Base-by-base conservation (phyloP, 768 basidiomycete species). In the Pulveroboletus frians region DNA sequence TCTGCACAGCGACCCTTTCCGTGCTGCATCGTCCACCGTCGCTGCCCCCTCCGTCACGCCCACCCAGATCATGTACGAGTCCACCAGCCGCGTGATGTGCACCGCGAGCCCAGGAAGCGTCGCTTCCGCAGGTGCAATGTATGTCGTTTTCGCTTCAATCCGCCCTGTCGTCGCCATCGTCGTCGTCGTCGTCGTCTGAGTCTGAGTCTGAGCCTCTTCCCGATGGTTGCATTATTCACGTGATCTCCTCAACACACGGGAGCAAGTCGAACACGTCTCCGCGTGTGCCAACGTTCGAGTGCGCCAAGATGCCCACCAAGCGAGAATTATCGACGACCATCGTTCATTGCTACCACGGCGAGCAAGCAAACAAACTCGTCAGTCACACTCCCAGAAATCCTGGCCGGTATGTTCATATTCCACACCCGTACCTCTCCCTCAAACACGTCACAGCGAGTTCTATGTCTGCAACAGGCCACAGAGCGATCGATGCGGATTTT, bases 41-140 rank as follows among this genome's bases (percentile, higher is more conserved):
- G 74, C 76, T 23, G 69, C 67, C 37, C 64, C 41, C 35, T 69
- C 76, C 17, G 79, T 81, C n/a, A 67, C 71, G 1, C 88, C 88
- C 29, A 84, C 71, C 89, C 89, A 92, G 44, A 92, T 59, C 87
- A 92, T 89, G 68, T 84, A 89, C 48, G 85, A 83, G 57, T 81
- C 81, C 41, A 80, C 78, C 47, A 92, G 66, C 52, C 69, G 69
- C 39, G 82, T 89, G 52, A 85, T 71, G 54, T 88, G 84, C 48
- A 92, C 69, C 15, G 71, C 83, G 36, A 88, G 71, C 39, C 77
- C 74, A 14, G 84, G 83, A 41, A 78, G 63, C 15, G 75, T 71
- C 39, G 73, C 66, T 53, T 81, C 78, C 31, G 71, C 65, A 7
- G 82, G 68, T 26, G 73, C 62, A 50, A 85, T 56, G 57, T 79